A percentile compares a stretch with the other conserved stretches of the same genome.
phyloP scores from a whole-genome alignment of 208 protist genomes.

The Wallacemonas sp. region DNA sequence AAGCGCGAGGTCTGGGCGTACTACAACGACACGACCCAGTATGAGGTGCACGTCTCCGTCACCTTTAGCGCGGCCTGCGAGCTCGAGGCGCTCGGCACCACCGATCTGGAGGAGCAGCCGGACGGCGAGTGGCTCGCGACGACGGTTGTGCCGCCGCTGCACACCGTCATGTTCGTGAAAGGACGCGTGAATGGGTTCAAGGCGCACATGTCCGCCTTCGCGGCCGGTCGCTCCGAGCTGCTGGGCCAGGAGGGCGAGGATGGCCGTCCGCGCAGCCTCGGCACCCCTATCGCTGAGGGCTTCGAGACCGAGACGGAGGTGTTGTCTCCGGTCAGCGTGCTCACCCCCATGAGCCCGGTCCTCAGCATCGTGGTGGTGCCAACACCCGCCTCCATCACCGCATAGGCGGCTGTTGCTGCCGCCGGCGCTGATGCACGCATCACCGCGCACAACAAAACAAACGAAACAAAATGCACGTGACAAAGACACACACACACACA shows the following conservation, averaged over 20 bases:
- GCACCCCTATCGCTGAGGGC: neutral
- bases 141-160: conserved; percentile 65
- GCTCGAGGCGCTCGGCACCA: conserved; percentile 77
- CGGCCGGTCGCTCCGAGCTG: conserved; percentile 1
- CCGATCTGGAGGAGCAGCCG: conserved; percentile 55
- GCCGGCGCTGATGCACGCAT: neutral
- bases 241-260: neutral
- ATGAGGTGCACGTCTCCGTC: conserved; percentile 81
- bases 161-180: conserved; percentile 87
- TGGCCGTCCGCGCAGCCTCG: neutral
- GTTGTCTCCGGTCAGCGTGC: neutral
- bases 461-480: neutral
- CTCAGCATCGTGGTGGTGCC: conserved; percentile 8
- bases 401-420: neutral
- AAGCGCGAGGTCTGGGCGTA: conserved; percentile 84
- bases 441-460: conserved; percentile 3
- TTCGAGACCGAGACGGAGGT: conserved; percentile 14
- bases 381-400: neutral
- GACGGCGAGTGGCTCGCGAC: conserved; percentile 58
- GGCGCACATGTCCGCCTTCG: conserved; percentile 71
- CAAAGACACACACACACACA: too few species aligned
- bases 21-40: conserved; percentile 88
- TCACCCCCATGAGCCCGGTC: conserved; percentile 1
- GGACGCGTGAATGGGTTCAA: conserved; percentile 78
- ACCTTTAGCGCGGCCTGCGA: conserved; percentile 77